Evolutionary conservation across 768 basidiomycete species (phyloP), one percentile per base, ranked within the genome.

Genomic region (Lepiota subincarnata): DNA sequence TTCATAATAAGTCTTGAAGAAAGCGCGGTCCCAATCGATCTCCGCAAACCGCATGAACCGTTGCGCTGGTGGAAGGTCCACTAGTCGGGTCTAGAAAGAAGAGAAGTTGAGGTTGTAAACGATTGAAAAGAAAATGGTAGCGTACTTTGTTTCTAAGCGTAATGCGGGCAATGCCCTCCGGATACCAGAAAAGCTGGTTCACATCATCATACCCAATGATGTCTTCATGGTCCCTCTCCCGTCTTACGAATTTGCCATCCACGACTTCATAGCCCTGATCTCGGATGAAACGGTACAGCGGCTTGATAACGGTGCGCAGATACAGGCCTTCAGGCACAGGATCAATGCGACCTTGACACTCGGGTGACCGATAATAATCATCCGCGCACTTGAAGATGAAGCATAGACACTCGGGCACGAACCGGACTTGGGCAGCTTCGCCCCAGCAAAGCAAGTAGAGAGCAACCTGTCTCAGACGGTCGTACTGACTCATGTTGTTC

Each of bases 311-410:
- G 1, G 90, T 76, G 42, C 87, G 83, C 26, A 99, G 76, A 68
- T 98, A 99, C n/a, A 98, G 74, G 0, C 96, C 97, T 63, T 98
- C 96, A 0, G 92, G 91, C 0, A 98, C 92, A 0, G 95, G 85
- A 49, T 98, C 95, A 40, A 91, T 73, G 41, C 92, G 77, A 67
- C 83, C 90, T 69, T 99, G 97, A 62, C 97, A 99, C 63, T 98
- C 97, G n/a, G 96, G 86, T 3, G 90, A 93, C 20, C 97, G 94
- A 69, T 99, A 99, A 69, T 98, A 99, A 72, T 99, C 97, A 66
- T 99, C 97, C 12, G 97, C 97, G 65, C 97, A 98, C 73, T 99
- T 99, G 87, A 99, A 99, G 71, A 99, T 97, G 79, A 98, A 99
- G 73, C 94, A 98, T 42, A 99, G 73, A 63, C 92, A 95, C 68